Conservation (phyloP, 352 stramenopile genomes). For the Pythium coloratum region DNA sequence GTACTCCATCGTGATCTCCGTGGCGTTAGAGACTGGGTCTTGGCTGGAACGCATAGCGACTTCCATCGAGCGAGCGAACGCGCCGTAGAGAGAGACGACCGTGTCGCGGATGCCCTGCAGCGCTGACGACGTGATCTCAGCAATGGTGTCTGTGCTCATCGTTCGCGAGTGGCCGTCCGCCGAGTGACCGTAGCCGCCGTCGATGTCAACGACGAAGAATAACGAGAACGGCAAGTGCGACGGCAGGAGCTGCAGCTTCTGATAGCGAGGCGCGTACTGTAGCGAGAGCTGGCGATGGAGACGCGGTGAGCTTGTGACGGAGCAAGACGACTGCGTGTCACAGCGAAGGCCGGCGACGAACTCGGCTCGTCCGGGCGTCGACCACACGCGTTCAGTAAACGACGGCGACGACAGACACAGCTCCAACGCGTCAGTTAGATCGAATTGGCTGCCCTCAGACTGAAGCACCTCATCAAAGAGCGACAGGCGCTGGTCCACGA, state of each 20-base stretch:
- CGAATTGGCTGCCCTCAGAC: not conserved
- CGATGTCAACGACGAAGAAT: conserved; percentile 18
- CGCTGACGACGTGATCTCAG: not conserved
- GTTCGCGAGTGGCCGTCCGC: not conserved
- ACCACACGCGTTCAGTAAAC: conserved; percentile 1
- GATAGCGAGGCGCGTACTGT: conserved; percentile 15
- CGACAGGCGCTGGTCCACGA: not conserved
- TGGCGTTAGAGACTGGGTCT: not conserved
- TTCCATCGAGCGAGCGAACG: conserved; percentile 4
- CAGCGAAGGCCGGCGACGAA: conserved; percentile 15
- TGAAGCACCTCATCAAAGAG: conserved; percentile 10
- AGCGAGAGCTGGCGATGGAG: not conserved
- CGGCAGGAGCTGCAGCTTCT: not conserved
- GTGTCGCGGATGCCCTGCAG: not conserved
- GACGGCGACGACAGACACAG: conserved; percentile 14
- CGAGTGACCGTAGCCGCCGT: conserved; percentile 5
- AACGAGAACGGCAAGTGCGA: conserved; percentile 14
- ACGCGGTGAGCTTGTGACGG: not conserved
- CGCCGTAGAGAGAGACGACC: conserved; percentile 19
- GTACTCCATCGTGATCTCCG: conserved; percentile 20
- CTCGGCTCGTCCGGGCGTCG: conserved; percentile 9
- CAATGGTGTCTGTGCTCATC: not conserved
- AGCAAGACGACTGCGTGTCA: not conserved
- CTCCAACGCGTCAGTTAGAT: conserved; percentile 1
- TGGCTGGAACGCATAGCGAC: not conserved